Base-by-base conservation (phyloP, 176 grass and related monocot species). In the Musa beccarii region DNA sequence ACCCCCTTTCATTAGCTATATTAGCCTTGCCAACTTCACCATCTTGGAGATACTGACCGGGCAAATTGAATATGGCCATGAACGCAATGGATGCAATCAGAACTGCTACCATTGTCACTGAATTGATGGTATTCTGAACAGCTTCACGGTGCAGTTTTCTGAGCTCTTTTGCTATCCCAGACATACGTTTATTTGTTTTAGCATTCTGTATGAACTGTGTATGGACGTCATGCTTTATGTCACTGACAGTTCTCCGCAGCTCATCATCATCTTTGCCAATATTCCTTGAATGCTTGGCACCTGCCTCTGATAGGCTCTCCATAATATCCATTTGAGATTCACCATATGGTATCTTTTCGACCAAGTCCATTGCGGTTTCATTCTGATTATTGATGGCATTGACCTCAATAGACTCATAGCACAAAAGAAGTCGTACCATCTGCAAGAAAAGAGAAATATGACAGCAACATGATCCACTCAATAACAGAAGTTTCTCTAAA, bases 61-160 rank as follows among this genome's bases (percentile, higher is more conserved):
- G 95, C 81, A 99, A 61, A 76, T 94, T 99, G 78, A 99, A 99
- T 85, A 99, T 99, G 43, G 86, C 78, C 73, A 94, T 83, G 56
- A 99, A 99, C 20, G 95, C 95, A 75, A 99, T 94, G 73, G 95
- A 94, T n/a, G 90, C 95, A 34, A 99, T 91, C 54, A 99, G 78
- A 70, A 83, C 92, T 57, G 95, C 95, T 49, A 99, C 95, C 82
- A 99, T 0, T 20, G 90, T 99, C 53, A 99, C 95, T 2, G 95
- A 99, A 56, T 99, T 99, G 70, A 94, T 92, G 16, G 95, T 99
- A 87, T 92, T 94, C 89, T 94, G 95, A 78, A 99, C 87, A 52
- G 95, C 95, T 79, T 99, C 95, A 52, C 88, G 73, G 43, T 99
- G 95, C 2, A 99, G 83, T 82, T 99, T 99, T 69, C 77, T 87